Conservation (phyloP, 192 early-diverging fungal species). For the Coemansia sp. region DNA sequence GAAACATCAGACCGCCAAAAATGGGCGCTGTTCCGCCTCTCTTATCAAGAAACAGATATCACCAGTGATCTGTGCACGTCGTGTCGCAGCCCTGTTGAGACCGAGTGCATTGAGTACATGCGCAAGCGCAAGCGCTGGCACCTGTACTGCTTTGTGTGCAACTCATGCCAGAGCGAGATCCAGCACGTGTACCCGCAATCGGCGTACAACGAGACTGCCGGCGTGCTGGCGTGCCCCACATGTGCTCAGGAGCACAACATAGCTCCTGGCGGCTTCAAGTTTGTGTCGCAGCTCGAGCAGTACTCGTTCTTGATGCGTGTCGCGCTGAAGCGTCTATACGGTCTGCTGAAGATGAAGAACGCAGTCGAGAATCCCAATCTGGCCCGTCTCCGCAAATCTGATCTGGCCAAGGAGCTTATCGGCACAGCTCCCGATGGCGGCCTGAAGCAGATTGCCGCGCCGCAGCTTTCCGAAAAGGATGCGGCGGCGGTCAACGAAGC, state of each 20-base stretch:
- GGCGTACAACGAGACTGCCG: conserved; percentile 49
- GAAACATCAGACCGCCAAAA: conserved; percentile 62
- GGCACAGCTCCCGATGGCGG: conserved; percentile 7
- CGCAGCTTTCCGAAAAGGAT: conserved; percentile 5
- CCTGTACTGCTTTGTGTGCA: conserved; percentile 77
- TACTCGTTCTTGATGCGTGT: conserved; percentile 86
- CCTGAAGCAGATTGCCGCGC: conserved; percentile 8
- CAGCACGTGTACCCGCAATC: conserved; percentile 59
- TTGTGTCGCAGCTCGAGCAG: conserved; percentile 86
- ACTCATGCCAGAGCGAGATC: conserved; percentile 58
- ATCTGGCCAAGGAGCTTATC: conserved; percentile 15
- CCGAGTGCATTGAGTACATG: conserved; percentile 75
- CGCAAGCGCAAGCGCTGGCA: conserved; percentile 73
- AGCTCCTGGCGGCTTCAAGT: conserved; percentile 57
- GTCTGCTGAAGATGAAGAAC: conserved; percentile 65
- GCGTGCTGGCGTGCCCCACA: conserved; percentile 55
- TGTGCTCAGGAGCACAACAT: conserved; percentile 54
- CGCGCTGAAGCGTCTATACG: conserved; percentile 78
- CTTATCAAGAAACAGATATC: conserved; percentile 61
- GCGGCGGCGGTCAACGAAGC: conserved; percentile 25
- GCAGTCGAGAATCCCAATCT: conserved; percentile 42
- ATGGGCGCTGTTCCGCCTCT: conserved; percentile 44
- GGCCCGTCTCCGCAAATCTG: conserved; percentile 27
- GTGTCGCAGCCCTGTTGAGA: conserved; percentile 81
- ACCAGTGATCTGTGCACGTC: conserved; percentile 76